Conservation (phyloP, 2,329 filamentous ascomycete species). For the Dothideomycetes sp. region DNA sequence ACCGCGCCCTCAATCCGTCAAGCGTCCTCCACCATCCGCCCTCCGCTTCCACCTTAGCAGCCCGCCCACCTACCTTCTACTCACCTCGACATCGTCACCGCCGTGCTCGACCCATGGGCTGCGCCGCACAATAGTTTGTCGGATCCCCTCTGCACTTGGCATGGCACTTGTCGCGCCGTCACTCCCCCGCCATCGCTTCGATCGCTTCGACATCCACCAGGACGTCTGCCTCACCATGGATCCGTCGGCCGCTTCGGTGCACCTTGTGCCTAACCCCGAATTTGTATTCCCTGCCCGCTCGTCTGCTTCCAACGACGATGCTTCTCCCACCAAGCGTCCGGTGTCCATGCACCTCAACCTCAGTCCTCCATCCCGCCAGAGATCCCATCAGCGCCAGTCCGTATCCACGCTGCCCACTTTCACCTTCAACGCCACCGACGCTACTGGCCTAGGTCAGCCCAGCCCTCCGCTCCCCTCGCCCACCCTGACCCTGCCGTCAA, state of each 20-base stretch:
- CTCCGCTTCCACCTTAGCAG: constrained; percentile 3
- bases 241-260: constrained; percentile 16
- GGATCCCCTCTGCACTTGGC: neutral
- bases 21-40: neutral
- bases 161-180: neutral
- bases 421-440: constrained; percentile 36
- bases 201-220: constrained; percentile 3
- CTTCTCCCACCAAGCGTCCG: constrained; percentile 15
- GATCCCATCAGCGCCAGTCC: constrained; percentile 26
- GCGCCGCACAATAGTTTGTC: no score
- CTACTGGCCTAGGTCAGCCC: constrained; percentile 19
- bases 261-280: constrained; percentile 36
- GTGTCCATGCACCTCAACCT: constrained; percentile 23
- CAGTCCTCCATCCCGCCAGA: constrained; percentile 25
- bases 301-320: no score
- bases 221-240: constrained; percentile 2
- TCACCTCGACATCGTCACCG: no score
- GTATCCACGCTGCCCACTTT: constrained; percentile 35
- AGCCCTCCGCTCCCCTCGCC: constrained; percentile 27
- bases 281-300: constrained; percentile 36
- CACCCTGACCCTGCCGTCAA: constrained; percentile 21
- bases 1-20: neutral
- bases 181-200: constrained; percentile 3
- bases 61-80: neutral
- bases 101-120: no score